Evolutionary conservation across 2,329 filamentous ascomycete genomes (phyloP), one percentile per base, ranked within the genome.

Genomic region (Chaetomium globosum): DNA sequence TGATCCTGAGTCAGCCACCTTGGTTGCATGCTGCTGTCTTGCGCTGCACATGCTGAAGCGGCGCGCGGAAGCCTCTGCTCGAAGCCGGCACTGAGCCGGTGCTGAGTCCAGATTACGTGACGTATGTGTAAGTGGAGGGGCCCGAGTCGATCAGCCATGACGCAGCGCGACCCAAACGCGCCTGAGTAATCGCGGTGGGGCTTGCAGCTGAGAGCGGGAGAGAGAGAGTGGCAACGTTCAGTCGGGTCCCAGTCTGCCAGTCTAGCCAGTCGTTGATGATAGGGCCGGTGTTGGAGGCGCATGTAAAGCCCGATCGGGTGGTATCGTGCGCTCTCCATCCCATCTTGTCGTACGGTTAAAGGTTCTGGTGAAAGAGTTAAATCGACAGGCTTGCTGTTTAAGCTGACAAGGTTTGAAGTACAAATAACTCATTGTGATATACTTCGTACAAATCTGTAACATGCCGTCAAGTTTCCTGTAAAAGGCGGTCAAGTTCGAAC

Each of bases 1-100:
- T 26, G 43, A n/a, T 16, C 39, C 65, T 63, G 65, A 67, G 62
- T 67, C 61, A 67, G 65, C 61, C 61, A 26, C 33, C 48, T 8
- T 16, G 23, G 16, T 46, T 43, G 36, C 16, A 54, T 54, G 31
- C 31, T 31, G 19, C 33, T 52, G 49, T 13, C 10, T 52, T 52
- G 21, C 13, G 19, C 30, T 36, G 53, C 30, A n/a, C 36, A 46
- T 30, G 33, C 21, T 28, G 33, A 33, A 21, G 53, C 23, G 33
- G 33, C 33, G 33, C 33, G 26, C 13, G 23, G 49, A 52, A 52
- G 39, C 19, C n/a, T 16, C 31, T 9, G 28, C 19, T 36, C 12
- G 5, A 3, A n/a, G 16, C 16, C 23, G 26, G 23, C 19, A 26
- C 26, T 30, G 26, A n/a, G 19, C 16, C 5, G 33, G 23, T 57